Evolutionary conservation across 2,329 filamentous ascomycete species (phyloP).

Genomic region (Phaeoacremonium minimum): DNA sequence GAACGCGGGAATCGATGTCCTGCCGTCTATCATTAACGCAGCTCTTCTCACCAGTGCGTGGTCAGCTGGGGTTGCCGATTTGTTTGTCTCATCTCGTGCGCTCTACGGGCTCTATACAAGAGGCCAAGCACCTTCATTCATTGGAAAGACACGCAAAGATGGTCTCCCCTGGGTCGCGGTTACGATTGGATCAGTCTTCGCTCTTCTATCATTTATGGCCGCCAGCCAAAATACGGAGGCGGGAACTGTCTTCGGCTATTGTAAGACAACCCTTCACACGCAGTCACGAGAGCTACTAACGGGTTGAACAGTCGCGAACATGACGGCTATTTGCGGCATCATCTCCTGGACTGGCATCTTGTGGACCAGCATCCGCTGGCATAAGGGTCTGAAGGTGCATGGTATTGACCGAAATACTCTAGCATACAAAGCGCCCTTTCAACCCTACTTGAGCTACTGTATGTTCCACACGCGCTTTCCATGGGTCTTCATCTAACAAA

Average conservation of each 20-base stretch:
- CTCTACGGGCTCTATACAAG: conserved; percentile 65
- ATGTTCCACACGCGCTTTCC: no score
- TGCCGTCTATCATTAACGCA: conserved; percentile 65
- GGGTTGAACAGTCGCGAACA: conserved; percentile 5
- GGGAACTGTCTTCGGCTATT: conserved; percentile 57
- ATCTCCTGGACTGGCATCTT: conserved; percentile 8
- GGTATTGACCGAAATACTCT: conserved; percentile 16
- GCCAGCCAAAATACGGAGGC: conserved; percentile 57
- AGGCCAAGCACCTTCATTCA: conserved; percentile 60
- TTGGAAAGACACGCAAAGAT: conserved; percentile 53
- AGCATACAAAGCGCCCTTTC: conserved; percentile 4
- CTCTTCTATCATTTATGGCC: conserved; percentile 67
- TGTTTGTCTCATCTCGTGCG: conserved; percentile 65
- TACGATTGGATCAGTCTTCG: conserved; percentile 51
- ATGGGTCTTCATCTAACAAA: neutral
- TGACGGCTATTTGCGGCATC: conserved; percentile 9
- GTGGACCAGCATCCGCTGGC: conserved; percentile 14
- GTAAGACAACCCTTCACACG: no score
- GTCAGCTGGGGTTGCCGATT: conserved; percentile 57
- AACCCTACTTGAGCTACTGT: conserved; percentile 7
- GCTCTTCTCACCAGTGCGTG: conserved; percentile 64
- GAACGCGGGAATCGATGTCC: conserved; percentile 55
- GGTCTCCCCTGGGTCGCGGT: conserved; percentile 58
- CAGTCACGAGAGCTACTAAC: no score
- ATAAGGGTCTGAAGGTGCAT: conserved; percentile 15